phyloP scores from a whole-genome alignment of 2,329 filamentous ascomycete genomes.

The Fusarium sp. region DNA sequence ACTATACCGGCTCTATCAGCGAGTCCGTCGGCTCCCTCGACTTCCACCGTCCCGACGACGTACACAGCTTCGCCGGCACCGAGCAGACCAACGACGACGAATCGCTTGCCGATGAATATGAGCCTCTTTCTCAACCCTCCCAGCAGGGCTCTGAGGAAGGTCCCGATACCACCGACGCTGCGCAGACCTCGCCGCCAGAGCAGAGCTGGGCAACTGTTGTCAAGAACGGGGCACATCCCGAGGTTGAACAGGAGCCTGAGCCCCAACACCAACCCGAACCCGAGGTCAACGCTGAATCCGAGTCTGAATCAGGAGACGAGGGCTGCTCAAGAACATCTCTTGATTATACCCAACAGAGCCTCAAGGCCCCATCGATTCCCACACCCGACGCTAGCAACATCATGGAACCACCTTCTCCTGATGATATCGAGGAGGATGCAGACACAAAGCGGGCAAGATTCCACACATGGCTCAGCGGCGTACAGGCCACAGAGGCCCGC shows the following conservation, averaged over 20 bases:
- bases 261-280: constrained; percentile 2
- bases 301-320: constrained; percentile 56
- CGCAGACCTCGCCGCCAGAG: constrained; percentile 22
- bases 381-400: constrained; percentile 50
- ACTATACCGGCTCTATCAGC: constrained; percentile 59
- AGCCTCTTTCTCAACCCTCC: constrained; percentile 23
- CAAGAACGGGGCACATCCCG: constrained; percentile 27
- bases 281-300: constrained; percentile 42
- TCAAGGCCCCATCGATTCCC: constrained; percentile 57
- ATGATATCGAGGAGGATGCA: constrained; percentile 16
- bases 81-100: constrained; percentile 61
- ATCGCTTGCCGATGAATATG: constrained; percentile 50
- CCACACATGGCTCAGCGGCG: constrained; percentile 22
- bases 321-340: constrained; percentile 56
- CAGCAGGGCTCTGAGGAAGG: constrained; percentile 21
- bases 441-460: constrained; percentile 16
- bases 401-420: constrained; percentile 25
- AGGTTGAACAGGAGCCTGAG: constrained; percentile 26
- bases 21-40: constrained; percentile 65
- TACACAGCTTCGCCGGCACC: constrained; percentile 63
- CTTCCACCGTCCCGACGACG: constrained; percentile 61
- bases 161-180: constrained; percentile 4
- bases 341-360: constrained; percentile 62
- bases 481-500: constrained; percentile 22
- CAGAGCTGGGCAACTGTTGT: constrained; percentile 31